These are phyloP conservation scores for Penicillium sp. DNA, from an alignment of 2,329 filamentous ascomycete species.

Conservation along the genomic window DNA sequence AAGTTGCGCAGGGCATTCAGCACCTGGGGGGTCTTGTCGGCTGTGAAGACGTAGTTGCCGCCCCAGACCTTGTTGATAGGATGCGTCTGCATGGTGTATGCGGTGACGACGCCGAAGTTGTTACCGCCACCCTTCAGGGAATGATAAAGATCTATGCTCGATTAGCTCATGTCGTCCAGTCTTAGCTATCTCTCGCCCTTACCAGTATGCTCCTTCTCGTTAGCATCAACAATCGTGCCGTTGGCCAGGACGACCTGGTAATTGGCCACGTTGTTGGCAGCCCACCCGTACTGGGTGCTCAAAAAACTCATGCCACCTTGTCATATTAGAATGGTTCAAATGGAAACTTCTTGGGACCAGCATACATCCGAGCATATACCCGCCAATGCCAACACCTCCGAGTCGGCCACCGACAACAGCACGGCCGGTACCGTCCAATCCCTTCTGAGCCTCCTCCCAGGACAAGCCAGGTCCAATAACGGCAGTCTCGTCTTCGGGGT, in stretches of 20 bases:
- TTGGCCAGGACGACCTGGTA: conserved; percentile 51
- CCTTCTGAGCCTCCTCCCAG: conserved; percentile 36
- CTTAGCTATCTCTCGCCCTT: background rate
- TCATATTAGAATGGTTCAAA: conserved; percentile 6
- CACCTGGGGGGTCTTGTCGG: conserved; percentile 36
- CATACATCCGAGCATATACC: conserved; percentile 47
- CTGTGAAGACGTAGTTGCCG: conserved; percentile 45
- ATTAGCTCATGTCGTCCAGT: background rate
- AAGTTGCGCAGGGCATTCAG: conserved; percentile 36
- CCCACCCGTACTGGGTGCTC: conserved; percentile 51
- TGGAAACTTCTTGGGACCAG: background rate
- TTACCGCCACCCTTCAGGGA: conserved; percentile 46
- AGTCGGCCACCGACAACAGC: conserved; percentile 47
- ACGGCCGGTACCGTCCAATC: conserved; percentile 30
- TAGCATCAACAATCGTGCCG: conserved; percentile 45
- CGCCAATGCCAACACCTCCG: conserved; percentile 50
- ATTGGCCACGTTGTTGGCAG: conserved; percentile 48
- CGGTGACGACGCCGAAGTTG: conserved; percentile 47
- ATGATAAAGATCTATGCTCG: conserved; percentile 37
- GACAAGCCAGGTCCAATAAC: conserved; percentile 38
- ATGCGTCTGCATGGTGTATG: conserved; percentile 36
- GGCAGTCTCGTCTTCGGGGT: conserved; percentile 39
- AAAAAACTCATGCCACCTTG: conserved; percentile 48
- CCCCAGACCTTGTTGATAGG: conserved; percentile 45
- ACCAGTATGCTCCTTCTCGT: conserved; percentile 35